These are phyloP conservation scores for Cryptosporidium felis DNA, from an alignment of 169 alveolate genomes.

Conservation along the genomic window DNA sequence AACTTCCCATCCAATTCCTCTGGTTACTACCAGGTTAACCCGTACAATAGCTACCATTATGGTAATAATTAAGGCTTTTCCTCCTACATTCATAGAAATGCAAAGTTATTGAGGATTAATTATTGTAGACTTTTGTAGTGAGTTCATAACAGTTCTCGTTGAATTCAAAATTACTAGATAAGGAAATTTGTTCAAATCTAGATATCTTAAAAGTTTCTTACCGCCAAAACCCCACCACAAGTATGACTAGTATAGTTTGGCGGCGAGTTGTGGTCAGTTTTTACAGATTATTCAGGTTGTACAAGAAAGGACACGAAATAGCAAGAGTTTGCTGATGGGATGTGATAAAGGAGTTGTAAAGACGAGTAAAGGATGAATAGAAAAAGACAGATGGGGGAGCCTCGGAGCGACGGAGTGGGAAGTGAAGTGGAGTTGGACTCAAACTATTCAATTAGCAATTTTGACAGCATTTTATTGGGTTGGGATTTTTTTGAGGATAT, in stretches of 20 bases:
- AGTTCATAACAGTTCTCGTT: no score
- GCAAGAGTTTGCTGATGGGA: neutral
- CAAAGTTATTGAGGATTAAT: no score
- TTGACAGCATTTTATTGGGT: slow-evolving; percentile 39
- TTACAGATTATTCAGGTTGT: no score
- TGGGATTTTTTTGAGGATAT: slow-evolving; percentile 68
- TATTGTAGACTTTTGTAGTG: no score
- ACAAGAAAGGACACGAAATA: neutral
- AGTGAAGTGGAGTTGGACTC: slow-evolving; percentile 5
- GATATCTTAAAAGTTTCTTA: no score
- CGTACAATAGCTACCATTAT: neutral
- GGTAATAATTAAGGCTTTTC: no score
- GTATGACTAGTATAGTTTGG: no score
- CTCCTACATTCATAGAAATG: no score
- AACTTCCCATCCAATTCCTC: slow-evolving; percentile 5
- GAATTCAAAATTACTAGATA: no score
- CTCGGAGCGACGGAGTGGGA: neutral
- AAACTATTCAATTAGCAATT: slow-evolving; percentile 8
- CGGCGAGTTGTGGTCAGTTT: no score
- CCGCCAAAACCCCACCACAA: no score
- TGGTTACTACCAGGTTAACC: slow-evolving; percentile 51
- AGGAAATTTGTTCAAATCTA: no score
- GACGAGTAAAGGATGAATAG: neutral
- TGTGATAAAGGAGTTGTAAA: neutral
- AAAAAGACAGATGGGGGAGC: neutral